These are phyloP conservation scores for Manihot esculenta DNA, from an alignment of 441 rosid species.

Conservation along the genomic window DNA sequence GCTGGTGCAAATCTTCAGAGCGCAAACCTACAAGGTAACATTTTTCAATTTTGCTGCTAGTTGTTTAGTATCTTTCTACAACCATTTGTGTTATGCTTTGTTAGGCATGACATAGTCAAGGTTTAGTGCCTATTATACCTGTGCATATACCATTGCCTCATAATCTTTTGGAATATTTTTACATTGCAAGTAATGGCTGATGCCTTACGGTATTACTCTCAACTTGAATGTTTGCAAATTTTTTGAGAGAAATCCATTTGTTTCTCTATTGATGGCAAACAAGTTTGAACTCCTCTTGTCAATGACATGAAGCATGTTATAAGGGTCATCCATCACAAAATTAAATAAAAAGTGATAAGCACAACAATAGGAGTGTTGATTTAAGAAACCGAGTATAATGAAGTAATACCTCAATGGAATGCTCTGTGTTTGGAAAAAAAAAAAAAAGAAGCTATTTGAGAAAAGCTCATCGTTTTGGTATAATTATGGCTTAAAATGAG, in stretches of 20 bases:
- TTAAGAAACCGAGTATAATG: background rate
- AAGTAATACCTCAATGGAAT: too few species aligned
- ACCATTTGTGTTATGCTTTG: background rate
- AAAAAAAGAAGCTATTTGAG: too few species aligned
- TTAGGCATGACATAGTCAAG: background rate
- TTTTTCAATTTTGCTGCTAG: background rate
- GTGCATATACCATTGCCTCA: background rate
- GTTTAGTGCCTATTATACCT: background rate
- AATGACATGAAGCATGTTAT: background rate
- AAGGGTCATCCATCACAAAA: background rate
- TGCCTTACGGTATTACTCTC: background rate
- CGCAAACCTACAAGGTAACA: slow-evolving; percentile 85
- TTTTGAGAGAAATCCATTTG: background rate
- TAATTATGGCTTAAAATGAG: background rate
- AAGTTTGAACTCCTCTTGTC: background rate
- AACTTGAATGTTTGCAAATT: background rate
- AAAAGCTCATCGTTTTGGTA: too few species aligned
- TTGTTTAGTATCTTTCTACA: background rate
- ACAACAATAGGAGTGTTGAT: slow-evolving; percentile 1
- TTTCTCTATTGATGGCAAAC: background rate
- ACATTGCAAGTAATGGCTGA: background rate
- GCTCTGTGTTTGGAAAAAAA: too few species aligned
- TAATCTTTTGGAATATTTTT: background rate
- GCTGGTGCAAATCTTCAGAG: slow-evolving; percentile 92
- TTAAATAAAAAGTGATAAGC: background rate